A percentile compares a stretch with the other conserved stretches of the same genome.
Evolutionary conservation across 2,329 filamentous ascomycete genomes (phyloP).

Genomic region (Trichoderma oligosporum): DNA sequence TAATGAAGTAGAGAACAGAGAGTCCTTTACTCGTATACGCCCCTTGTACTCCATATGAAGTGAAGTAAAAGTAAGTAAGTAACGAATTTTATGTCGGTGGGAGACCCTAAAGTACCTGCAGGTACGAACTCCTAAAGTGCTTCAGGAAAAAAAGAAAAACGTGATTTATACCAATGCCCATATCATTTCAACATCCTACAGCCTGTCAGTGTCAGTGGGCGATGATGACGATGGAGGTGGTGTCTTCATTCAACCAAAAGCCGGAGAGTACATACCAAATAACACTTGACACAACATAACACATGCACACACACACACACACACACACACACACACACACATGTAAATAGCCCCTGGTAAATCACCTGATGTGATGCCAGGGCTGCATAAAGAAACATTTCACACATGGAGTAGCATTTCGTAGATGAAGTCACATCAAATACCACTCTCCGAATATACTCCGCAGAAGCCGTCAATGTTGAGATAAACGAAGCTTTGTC

Average conservation of each 20-base stretch:
- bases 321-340: conserved; percentile 3
- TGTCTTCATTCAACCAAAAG: too few species aligned
- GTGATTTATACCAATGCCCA: too few species aligned
- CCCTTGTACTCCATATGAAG: not conserved
- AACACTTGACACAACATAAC: too few species aligned
- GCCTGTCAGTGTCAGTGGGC: too few species aligned
- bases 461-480: not conserved
- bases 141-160: not conserved
- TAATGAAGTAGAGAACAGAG: too few species aligned
- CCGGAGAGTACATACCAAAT: too few species aligned
- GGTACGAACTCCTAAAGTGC: not conserved
- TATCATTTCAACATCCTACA: not conserved
- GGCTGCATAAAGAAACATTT: not conserved
- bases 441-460: not conserved
- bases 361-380: conserved; percentile 7
- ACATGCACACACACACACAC: not conserved
- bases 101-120: not conserved
- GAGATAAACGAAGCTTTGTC: too few species aligned
- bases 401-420: not conserved
- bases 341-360: too few species aligned
- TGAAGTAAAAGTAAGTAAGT: not conserved
- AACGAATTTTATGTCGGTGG: not conserved
- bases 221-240: too few species aligned
- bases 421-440: conserved; percentile 2
- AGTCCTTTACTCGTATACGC: too few species aligned